phyloP scores from a whole-genome alignment of 805 yeast genomes.

The Komagataella mondaviorum region DNA sequence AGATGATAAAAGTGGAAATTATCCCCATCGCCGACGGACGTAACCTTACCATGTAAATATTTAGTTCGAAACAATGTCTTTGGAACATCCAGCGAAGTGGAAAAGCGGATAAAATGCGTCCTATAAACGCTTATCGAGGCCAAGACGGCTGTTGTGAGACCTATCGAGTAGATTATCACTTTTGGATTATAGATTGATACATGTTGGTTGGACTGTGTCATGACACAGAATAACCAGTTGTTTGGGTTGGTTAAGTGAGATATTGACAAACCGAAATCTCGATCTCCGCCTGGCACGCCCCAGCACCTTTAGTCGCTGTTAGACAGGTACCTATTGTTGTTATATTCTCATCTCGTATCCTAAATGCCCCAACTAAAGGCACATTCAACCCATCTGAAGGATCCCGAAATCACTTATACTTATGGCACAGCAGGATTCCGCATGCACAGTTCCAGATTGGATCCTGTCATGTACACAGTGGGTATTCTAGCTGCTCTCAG shows the following conservation, averaged over 20 bases:
- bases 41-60: constrained; percentile 57
- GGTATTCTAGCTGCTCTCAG: constrained; percentile 76
- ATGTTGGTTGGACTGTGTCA: background rate
- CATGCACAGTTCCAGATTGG: constrained; percentile 52
- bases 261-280: background rate
- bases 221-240: background rate
- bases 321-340: background rate
- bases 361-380: background rate
- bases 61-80: constrained; percentile 23
- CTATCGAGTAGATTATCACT: constrained; percentile 15
- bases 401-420: background rate
- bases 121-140: constrained; percentile 30
- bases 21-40: constrained; percentile 92
- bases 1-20: constrained; percentile 86
- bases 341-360: background rate
- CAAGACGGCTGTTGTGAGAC: constrained; percentile 19
- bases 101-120: constrained; percentile 33
- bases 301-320: background rate
- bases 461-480: constrained; percentile 71
- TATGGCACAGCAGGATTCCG: constrained; percentile 99
- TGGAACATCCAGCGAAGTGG: constrained; percentile 39
- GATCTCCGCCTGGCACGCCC: background rate
- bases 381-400: background rate
- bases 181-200: constrained; percentile 8
- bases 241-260: background rate